These are phyloP conservation scores for Effrenium voratum DNA, from an alignment of 73 alveolate species.

Conservation along the genomic window DNA sequence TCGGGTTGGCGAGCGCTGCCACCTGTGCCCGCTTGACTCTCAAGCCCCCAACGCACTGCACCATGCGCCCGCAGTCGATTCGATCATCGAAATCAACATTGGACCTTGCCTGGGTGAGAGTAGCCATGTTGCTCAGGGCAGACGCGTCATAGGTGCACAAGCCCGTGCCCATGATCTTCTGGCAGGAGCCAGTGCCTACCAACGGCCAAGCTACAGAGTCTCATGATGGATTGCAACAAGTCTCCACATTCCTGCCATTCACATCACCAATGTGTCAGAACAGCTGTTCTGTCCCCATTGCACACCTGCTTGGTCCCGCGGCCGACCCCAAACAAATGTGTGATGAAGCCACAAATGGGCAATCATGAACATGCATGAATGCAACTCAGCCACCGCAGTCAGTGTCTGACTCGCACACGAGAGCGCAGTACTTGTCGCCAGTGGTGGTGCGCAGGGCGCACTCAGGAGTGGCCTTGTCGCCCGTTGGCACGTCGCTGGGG, in stretches of 20 bases:
- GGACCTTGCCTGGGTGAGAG: background rate
- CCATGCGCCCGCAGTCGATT: background rate
- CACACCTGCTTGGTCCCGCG: too few relatives aligned
- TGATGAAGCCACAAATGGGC: background rate
- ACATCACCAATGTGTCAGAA: too few relatives aligned
- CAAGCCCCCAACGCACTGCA: background rate
- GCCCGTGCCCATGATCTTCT: slow-evolving; percentile 78
- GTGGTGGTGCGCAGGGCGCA: slow-evolving; percentile 88
- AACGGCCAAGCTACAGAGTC: too few relatives aligned
- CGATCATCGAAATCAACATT: background rate
- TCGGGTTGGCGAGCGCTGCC: slow-evolving; percentile 82
- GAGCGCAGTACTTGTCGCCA: slow-evolving; percentile 91
- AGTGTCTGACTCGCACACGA: slow-evolving; percentile 72
- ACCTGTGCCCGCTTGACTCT: slow-evolving; percentile 38
- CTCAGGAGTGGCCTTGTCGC: slow-evolving; percentile 77
- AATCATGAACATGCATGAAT: background rate
- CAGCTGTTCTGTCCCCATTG: too few relatives aligned
- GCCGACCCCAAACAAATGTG: background rate
- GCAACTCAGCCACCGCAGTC: slow-evolving; percentile 56
- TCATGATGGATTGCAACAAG: too few relatives aligned
- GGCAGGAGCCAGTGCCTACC: slow-evolving; percentile 86
- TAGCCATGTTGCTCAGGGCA: too few relatives aligned
- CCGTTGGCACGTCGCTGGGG: slow-evolving; percentile 89
- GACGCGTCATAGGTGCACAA: slow-evolving; percentile 65
- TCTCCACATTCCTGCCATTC: too few relatives aligned